Conservation (phyloP, 2,329 filamentous ascomycete species). For the Aureobasidium melanogenum region DNA sequence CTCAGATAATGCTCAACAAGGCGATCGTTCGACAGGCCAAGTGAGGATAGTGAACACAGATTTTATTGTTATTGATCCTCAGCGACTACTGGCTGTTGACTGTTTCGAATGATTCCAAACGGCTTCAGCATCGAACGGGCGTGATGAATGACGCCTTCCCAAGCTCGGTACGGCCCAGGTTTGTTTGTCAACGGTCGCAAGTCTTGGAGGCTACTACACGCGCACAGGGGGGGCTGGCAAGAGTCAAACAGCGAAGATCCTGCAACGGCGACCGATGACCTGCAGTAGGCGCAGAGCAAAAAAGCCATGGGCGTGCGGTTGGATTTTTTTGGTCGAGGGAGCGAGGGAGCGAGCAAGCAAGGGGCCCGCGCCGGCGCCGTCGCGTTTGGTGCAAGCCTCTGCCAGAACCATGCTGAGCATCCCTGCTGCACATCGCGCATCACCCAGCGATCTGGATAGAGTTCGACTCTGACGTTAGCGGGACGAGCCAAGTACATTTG, state of each 20-base stretch:
- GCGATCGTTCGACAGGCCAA: neutral
- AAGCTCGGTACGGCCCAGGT: neutral
- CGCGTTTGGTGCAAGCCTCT: constrained; percentile 5
- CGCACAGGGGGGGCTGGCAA: neutral
- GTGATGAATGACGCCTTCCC: constrained; percentile 10
- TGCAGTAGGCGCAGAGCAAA: constrained; percentile 10
- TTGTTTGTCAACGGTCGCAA: neutral
- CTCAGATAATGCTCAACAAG: neutral
- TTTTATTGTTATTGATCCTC: constrained; percentile 8
- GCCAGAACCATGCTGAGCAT: constrained; percentile 6
- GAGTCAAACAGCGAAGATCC: neutral
- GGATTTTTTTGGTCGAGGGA: neutral
- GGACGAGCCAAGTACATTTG: constrained; percentile 9
- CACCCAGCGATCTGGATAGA: constrained; percentile 31
- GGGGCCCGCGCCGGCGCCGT: constrained; percentile 11
- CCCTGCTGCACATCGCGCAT: constrained; percentile 17
- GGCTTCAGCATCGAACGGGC: neutral
- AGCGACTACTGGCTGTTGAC: constrained; percentile 9
- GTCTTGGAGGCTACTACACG: neutral
- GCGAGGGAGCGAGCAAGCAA: neutral
- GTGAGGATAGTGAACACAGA: constrained; percentile 4
- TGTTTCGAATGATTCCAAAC: constrained; percentile 11
- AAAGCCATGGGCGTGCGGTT: neutral
- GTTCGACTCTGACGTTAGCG: constrained; percentile 15
- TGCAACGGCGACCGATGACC: constrained; percentile 11